Base-by-base conservation (phyloP, 176 grass and related monocot species). In the barley (Hordeum vulgare) region DNA sequence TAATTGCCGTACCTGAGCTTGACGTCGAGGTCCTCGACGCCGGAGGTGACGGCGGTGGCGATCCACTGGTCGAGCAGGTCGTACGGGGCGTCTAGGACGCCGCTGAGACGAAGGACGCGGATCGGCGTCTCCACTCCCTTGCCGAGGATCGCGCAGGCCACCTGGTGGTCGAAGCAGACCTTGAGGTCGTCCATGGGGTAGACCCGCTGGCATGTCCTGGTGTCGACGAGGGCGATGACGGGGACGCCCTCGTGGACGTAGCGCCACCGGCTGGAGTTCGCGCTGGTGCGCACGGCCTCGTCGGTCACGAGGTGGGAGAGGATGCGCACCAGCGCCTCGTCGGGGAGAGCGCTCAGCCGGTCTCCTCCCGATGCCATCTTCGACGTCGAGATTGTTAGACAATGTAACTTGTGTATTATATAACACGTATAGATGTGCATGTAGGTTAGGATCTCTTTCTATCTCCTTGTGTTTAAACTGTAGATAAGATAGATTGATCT, bases 161-260 rank as follows among this genome's bases (percentile, higher is more conserved):
- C 24, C 78, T 79, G 57, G 11, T 79, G 31, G 31, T 76, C 51
- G 74, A 76, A 76, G 74, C 74, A 76, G 74, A 58, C 29, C 71
- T 31, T 33, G 28, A 65, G 13, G 14, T 65, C 12, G 61, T 14
- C 3, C 5, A 17, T 6, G 61, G 6, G 6, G 28, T 18, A 0
- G 28, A 1, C 6, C 28, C 28, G 62, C 26, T 6, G 2, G 61
- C 24, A 23, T 3, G 8, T 34, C 35, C 39, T 70, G 34, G 15
- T 39, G 66, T 70, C 56, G 57, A 40, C 35, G 57, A 61, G 34
- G 35, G 18, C 1, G 57, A 81, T 31, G 63, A 57, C 64, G 44
- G 79, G 64, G 79, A 81, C 64, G 63, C 42, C 12, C 0, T 44
- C 29, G 79, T 31, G 25, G 28, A 77, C 27, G 34, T 33, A 13